These are phyloP conservation scores for Mucor sp. DNA, from an alignment of 371 early-diverging fungal genomes.

Conservation along the genomic window DNA sequence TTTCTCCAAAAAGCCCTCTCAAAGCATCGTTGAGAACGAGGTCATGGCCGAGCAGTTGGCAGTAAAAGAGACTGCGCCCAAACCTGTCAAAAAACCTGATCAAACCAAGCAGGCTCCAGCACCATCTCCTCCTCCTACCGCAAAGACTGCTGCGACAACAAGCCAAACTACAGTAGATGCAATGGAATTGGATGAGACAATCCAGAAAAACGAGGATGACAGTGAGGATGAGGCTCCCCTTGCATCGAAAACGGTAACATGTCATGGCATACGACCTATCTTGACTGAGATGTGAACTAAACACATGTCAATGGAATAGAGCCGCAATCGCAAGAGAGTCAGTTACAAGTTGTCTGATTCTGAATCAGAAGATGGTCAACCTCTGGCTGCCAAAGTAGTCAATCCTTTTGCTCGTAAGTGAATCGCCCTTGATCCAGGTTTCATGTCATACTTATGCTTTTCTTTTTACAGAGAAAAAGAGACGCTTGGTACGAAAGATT, in stretches of 20 bases:
- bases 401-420: neutral
- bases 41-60: neutral
- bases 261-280: neutral
- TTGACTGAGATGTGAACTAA: neutral
- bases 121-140: too few species aligned
- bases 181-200: neutral
- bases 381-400: neutral
- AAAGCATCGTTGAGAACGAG: neutral
- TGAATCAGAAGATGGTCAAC: neutral
- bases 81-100: constrained; percentile 4
- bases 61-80: neutral
- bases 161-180: neutral
- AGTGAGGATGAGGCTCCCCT: neutral
- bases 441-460: too few species aligned
- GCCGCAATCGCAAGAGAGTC: neutral
- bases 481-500: constrained; percentile 9
- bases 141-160: too few species aligned
- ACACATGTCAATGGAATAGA: neutral
- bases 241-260: neutral
- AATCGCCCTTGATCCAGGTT: neutral
- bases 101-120: neutral
- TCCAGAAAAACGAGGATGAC: neutral
- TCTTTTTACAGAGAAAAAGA: neutral
- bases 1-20: neutral
- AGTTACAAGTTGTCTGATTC: constrained; percentile 6